phyloP scores from a whole-genome alignment of 192 early-diverging fungal genomes.

The Lobosporangium transversale region DNA sequence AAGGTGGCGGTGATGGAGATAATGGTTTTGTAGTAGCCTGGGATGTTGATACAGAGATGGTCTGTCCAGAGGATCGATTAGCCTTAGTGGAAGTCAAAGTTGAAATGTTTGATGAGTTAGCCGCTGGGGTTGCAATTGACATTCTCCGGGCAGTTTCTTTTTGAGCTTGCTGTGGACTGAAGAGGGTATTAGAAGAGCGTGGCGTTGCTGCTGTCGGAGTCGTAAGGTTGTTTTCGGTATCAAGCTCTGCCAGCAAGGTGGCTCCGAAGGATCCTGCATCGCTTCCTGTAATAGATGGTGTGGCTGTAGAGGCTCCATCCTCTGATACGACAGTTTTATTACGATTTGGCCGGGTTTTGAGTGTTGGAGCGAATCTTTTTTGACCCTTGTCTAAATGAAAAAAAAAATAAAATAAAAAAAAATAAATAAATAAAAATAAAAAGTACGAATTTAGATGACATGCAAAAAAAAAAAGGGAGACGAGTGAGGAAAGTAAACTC shows the following conservation, averaged over 20 bases:
- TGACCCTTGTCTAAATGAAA: conserved; percentile 34
- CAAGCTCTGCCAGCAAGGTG: conserved; percentile 16
- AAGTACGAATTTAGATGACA: no score
- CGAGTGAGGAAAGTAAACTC: background rate
- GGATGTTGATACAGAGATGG: background rate
- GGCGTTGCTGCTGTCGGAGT: conserved; percentile 1
- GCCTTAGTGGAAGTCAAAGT: background rate
- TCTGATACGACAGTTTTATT: conserved; percentile 24
- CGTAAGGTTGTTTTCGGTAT: background rate
- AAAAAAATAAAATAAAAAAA: no score
- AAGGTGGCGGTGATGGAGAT: background rate
- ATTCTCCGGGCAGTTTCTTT: conserved; percentile 6
- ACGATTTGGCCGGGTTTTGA: conserved; percentile 42
- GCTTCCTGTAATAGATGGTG: conserved; percentile 15
- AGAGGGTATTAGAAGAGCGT: background rate
- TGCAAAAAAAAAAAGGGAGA: background rate
- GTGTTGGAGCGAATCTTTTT: conserved; percentile 38
- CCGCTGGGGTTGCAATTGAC: conserved; percentile 7
- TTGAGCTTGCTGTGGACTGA: background rate
- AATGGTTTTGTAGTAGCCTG: background rate
- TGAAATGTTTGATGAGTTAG: conserved; percentile 13
- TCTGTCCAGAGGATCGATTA: background rate
- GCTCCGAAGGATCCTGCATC: conserved; percentile 32
- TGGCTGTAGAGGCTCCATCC: conserved; percentile 34
- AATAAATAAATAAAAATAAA: no score